Evolutionary conservation across 2,329 filamentous ascomycete genomes (phyloP).

Genomic region (Leptographium lundbergii): DNA sequence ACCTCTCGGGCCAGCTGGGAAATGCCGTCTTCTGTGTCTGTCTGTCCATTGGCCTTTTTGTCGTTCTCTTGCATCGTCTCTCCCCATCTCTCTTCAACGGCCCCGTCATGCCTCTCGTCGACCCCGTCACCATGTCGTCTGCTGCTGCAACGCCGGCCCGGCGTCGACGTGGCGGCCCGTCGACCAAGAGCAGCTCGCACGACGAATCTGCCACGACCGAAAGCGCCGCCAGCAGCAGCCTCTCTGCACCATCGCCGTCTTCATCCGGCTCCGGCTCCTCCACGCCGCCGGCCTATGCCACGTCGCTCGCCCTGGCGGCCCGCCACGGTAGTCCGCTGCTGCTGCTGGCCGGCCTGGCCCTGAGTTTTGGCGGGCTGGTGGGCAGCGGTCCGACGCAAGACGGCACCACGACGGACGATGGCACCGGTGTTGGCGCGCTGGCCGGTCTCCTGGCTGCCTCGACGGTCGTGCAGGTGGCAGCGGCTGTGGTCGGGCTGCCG

Average conservation of each 20-base stretch:
- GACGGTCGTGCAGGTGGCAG: constrained; percentile 25
- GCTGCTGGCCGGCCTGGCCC: constrained; percentile 15
- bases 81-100: not conserved
- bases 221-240: not conserved
- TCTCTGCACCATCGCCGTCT: not conserved
- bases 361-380: constrained; percentile 19
- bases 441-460: constrained; percentile 18
- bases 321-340: constrained; percentile 19
- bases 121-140: constrained; percentile 20
- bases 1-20: not conserved
- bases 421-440: constrained; percentile 16
- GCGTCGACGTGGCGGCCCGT: constrained; percentile 9
- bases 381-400: not conserved
- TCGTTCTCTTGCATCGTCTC: not conserved
- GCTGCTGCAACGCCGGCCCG: constrained; percentile 3
- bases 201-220: not conserved
- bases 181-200: not conserved
- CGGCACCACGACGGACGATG: constrained; percentile 7
- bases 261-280: too few relatives aligned
- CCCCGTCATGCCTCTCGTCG: constrained; percentile 18
- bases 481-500: constrained; percentile 51
- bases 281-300: not conserved
- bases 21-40: not conserved
- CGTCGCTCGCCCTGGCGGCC: constrained; percentile 15
- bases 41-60: not conserved